Evolutionary conservation across 768 basidiomycete genomes (phyloP).

Genomic region (Rhodotorula toruloides): DNA sequence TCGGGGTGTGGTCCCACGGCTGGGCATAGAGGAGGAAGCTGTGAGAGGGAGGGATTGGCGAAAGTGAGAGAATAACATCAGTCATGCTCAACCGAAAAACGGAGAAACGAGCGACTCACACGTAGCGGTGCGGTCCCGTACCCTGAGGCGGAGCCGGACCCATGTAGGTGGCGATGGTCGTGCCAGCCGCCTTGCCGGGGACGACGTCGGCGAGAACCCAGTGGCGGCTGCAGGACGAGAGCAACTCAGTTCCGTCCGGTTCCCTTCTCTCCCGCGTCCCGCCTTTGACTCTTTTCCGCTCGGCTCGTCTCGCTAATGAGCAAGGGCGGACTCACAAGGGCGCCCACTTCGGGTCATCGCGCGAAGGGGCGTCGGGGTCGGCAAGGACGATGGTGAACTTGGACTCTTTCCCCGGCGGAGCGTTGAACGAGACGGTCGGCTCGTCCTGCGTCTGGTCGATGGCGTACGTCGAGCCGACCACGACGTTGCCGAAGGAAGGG

Average conservation of each 20-base stretch:
- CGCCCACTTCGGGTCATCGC: slow-evolving; percentile 7
- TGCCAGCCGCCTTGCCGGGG: background rate
- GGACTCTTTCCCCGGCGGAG: background rate
- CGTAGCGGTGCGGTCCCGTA: slow-evolving; percentile 17
- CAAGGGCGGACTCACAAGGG: background rate
- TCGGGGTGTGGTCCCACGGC: background rate
- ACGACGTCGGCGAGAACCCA: slow-evolving; percentile 11
- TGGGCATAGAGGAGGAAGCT: background rate
- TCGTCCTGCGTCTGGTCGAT: slow-evolving; percentile 6
- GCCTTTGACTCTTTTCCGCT: too few relatives aligned
- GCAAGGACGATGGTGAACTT: slow-evolving; percentile 13
- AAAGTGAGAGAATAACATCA: background rate
- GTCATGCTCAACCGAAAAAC: too few relatives aligned
- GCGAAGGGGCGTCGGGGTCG: slow-evolving; percentile 15
- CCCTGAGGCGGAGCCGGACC: background rate
- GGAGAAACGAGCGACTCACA: slow-evolving; percentile 1
- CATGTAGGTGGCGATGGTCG: background rate
- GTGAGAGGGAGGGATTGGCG: background rate
- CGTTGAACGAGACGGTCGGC: slow-evolving; percentile 9
- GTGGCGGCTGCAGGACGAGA: background rate
- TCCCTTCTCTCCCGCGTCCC: too few relatives aligned
- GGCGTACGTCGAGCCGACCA: background rate
- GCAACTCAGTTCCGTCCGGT: too few relatives aligned
- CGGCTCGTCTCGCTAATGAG: background rate
- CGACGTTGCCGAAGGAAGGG: background rate